Conservation (phyloP, 495 filamentous ascomycete species). For the Platismatia glauca region DNA sequence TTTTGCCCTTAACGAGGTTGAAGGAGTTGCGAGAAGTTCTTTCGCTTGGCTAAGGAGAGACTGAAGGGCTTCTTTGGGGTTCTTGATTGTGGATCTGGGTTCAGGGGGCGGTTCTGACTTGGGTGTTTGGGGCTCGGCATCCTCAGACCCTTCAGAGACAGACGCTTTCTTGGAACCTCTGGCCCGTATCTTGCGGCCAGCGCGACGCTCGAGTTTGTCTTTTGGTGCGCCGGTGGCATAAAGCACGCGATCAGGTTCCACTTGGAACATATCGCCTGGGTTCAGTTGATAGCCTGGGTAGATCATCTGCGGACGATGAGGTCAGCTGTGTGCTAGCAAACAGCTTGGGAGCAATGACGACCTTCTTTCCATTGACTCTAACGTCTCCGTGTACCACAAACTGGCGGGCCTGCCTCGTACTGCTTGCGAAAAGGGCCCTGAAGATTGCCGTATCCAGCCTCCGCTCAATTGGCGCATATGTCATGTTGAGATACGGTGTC, state of each 20-base stretch:
- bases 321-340: not conserved
- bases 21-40: constrained; percentile 40
- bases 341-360: constrained; percentile 29
- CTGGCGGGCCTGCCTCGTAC: constrained; percentile 86
- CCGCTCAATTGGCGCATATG: constrained; percentile 81
- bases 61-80: constrained; percentile 38
- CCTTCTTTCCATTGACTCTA: constrained; percentile 93
- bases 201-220: constrained; percentile 38
- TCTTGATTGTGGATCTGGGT: constrained; percentile 7
- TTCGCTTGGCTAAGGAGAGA: constrained; percentile 47
- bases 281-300: constrained; percentile 93
- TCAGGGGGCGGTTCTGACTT: constrained; percentile 8
- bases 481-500: constrained; percentile 88
- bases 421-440: constrained; percentile 87
- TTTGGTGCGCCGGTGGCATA: constrained; percentile 75
- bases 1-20: constrained; percentile 43
- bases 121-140: constrained; percentile 16
- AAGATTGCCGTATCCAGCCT: constrained; percentile 87
- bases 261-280: constrained; percentile 95
- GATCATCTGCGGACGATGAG: constrained; percentile 56
- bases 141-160: constrained; percentile 23
- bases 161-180: constrained; percentile 25
- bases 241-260: constrained; percentile 79
- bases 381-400: constrained; percentile 89
- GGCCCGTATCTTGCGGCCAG: constrained; percentile 28